Conservation (phyloP, 2,329 filamentous ascomycete species). For the Dendrostoma leiphaemia region DNA sequence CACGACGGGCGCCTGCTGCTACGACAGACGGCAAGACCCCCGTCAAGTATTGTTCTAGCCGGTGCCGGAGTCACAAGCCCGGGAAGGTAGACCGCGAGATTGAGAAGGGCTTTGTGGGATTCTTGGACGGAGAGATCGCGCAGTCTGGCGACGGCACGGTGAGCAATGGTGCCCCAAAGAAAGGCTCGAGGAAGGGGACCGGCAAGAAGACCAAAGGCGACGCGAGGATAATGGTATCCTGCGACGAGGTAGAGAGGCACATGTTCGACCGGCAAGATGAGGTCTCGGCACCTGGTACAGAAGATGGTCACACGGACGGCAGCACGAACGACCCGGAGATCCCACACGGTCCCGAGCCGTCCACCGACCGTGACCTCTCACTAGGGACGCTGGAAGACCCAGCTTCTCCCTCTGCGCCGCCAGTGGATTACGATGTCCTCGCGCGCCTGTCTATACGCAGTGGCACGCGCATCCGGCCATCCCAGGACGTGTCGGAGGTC, state of each 20-base stretch:
- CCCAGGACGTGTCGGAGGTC: slow-evolving; percentile 43
- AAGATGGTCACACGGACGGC: slow-evolving; percentile 32
- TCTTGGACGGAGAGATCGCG: slow-evolving; percentile 26
- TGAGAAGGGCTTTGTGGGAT: slow-evolving; percentile 44
- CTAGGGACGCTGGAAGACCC: slow-evolving; percentile 1
- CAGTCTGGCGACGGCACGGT: background rate
- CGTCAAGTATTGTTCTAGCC: slow-evolving; percentile 56
- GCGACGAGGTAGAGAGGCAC: slow-evolving; percentile 46
- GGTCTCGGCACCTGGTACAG: slow-evolving; percentile 36
- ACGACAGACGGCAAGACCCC: background rate
- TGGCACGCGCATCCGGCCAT: slow-evolving; percentile 33
- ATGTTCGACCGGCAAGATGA: slow-evolving; percentile 47
- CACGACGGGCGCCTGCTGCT: slow-evolving; percentile 23
- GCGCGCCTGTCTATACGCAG: slow-evolving; percentile 35
- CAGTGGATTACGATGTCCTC: slow-evolving; percentile 21
- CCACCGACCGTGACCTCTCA: background rate
- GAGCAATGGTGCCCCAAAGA: background rate
- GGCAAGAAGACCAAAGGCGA: slow-evolving; percentile 47
- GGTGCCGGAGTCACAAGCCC: slow-evolving; percentile 52
- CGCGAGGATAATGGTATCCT: slow-evolving; percentile 45
- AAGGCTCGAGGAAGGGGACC: slow-evolving; percentile 24
- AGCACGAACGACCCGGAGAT: background rate
- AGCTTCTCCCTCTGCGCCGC: background rate
- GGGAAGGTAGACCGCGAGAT: slow-evolving; percentile 49
- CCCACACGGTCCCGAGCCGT: background rate